These are phyloP conservation scores for Boletellus sp. DNA, from an alignment of 768 basidiomycete genomes.

Conservation along the genomic window DNA sequence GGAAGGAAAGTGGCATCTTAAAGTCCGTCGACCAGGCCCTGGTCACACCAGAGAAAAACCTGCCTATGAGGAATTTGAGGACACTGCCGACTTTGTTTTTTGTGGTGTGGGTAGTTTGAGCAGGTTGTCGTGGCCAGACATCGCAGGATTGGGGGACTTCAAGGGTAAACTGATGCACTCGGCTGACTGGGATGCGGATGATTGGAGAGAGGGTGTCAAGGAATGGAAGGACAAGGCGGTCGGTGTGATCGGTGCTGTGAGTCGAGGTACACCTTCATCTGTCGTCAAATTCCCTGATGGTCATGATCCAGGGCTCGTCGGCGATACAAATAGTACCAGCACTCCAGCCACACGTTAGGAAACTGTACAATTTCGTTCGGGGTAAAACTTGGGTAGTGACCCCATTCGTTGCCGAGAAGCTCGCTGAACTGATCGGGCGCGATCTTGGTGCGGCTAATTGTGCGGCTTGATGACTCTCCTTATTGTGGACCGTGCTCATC, in stretches of 20 bases:
- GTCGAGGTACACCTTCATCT: neutral
- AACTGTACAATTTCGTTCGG: conserved; percentile 53
- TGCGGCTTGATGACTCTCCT: conserved; percentile 12
- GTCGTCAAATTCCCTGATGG: neutral
- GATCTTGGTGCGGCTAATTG: conserved; percentile 40
- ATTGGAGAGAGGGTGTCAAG: conserved; percentile 44
- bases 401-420: conserved; percentile 40
- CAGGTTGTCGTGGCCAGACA: conserved; percentile 66
- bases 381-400: conserved; percentile 57
- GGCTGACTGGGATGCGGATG: conserved; percentile 52
- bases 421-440: conserved; percentile 39
- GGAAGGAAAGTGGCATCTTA: conserved; percentile 55
- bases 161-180: conserved; percentile 59
- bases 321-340: conserved; percentile 59
- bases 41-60: conserved; percentile 13
- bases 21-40: conserved; percentile 35
- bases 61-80: conserved; percentile 44
- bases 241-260: conserved; percentile 58
- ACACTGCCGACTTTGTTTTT: conserved; percentile 55
- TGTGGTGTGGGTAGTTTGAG: conserved; percentile 51
- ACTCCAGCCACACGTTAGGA: conserved; percentile 48
- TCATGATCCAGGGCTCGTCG: conserved; percentile 48
- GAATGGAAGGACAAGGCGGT: conserved; percentile 52
- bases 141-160: conserved; percentile 53
- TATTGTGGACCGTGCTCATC: neutral